These are phyloP conservation scores for Chlorella vulgaris DNA, from an alignment of 139 green algal species.

Conservation along the genomic window DNA sequence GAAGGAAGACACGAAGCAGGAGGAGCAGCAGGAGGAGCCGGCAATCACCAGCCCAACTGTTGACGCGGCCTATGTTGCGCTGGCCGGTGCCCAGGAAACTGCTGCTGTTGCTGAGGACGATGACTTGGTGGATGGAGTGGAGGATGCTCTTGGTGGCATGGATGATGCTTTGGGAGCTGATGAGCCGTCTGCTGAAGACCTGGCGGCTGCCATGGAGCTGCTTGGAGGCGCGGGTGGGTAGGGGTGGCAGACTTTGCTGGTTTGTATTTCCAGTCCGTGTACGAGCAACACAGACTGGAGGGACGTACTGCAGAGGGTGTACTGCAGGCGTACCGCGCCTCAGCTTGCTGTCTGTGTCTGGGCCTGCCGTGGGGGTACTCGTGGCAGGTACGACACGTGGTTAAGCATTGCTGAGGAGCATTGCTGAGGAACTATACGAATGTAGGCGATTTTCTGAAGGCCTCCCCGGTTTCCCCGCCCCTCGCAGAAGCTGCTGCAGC, in stretches of 20 bases:
- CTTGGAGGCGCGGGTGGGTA: background rate
- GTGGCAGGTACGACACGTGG: too few species aligned
- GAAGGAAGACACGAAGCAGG: background rate
- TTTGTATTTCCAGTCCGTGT: too few species aligned
- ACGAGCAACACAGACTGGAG: too few species aligned
- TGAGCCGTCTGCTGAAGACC: background rate
- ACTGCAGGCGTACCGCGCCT: too few species aligned
- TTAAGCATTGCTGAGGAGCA: too few species aligned
- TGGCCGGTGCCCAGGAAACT: too few species aligned
- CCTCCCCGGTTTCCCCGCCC: too few species aligned
- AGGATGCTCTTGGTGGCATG: background rate
- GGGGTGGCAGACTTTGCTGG: too few species aligned
- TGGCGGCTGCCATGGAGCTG: background rate
- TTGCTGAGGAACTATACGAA: background rate
- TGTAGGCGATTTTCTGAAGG: background rate
- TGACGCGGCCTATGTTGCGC: background rate
- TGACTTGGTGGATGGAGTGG: background rate
- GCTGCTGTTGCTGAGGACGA: background rate
- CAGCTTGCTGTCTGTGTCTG: too few species aligned
- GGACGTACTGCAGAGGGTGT: too few species aligned
- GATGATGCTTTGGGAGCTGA: background rate
- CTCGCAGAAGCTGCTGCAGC: background rate
- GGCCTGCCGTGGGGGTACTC: too few species aligned
- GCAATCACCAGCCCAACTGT: background rate
- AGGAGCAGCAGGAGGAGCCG: background rate